A percentile compares a stretch with the other conserved stretches of the same genome.
Evolutionary conservation across 2,329 filamentous ascomycete species (phyloP).

Genomic region (Diaporthe nobilis): DNA sequence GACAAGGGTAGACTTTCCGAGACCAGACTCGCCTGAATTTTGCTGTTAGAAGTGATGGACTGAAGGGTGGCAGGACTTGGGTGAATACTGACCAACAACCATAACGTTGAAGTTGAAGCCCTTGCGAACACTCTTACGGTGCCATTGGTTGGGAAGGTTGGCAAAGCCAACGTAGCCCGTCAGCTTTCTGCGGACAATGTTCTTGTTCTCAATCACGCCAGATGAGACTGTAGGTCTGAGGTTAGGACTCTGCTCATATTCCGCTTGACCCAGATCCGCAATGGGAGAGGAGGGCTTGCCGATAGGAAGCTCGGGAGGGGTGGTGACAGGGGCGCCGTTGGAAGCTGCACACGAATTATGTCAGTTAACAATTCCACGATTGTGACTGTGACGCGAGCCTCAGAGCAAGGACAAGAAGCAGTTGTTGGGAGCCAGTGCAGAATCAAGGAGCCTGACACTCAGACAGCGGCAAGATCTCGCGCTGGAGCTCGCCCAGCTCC

Average conservation of each 20-base stretch:
- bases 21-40: conserved; percentile 90
- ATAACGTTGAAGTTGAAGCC: conserved; percentile 99
- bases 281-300: conserved; percentile 54
- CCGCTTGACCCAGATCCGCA: conserved; percentile 47
- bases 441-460: conserved; percentile 55
- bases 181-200: conserved; percentile 98
- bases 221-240: conserved; percentile 53
- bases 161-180: conserved; percentile 99
- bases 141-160: conserved; percentile 99
- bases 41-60: conserved; percentile 35
- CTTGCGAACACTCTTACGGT: conserved; percentile 99
- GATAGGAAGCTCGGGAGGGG: conserved; percentile 54
- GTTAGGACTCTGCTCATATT: conserved; percentile 56
- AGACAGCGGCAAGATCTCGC: conserved; percentile 46
- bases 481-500: conserved; percentile 63
- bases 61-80: not conserved
- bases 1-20: conserved; percentile 98
- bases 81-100: conserved; percentile 87
- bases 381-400: not conserved
- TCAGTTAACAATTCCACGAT: conserved; percentile 43
- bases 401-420: not conserved
- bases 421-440: conserved; percentile 38
- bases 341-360: conserved; percentile 53
- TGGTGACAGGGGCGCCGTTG: conserved; percentile 58
- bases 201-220: conserved; percentile 80